phyloP scores from a whole-genome alignment of 1,139 yeast species.

The Scheffersomyces parashehatae region DNA sequence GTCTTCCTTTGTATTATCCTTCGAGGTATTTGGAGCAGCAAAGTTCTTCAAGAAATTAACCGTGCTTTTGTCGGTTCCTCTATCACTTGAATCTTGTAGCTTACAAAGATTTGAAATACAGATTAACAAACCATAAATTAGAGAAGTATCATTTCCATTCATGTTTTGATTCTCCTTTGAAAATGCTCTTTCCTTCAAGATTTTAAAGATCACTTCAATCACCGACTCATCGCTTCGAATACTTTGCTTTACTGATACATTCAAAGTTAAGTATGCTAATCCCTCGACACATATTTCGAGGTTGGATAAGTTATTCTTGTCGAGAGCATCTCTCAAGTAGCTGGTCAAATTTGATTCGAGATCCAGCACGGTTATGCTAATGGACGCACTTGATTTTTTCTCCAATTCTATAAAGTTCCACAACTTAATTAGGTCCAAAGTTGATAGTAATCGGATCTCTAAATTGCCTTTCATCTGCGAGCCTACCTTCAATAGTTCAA shows the following conservation, averaged over 20 bases:
- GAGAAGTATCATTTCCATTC: slow-evolving; percentile 2
- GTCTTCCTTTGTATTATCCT: slow-evolving; percentile 20
- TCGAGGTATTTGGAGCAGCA: slow-evolving; percentile 25
- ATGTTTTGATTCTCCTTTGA: no score
- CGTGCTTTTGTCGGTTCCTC: slow-evolving; percentile 16
- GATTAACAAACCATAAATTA: slow-evolving; percentile 38
- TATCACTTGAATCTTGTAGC: slow-evolving; percentile 19
- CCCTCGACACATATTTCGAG: slow-evolving; percentile 35
- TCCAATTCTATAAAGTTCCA: slow-evolving; percentile 42
- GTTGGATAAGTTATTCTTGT: not conserved
- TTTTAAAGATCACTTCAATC: slow-evolving; percentile 19
- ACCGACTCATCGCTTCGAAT: slow-evolving; percentile 35
- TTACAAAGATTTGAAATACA: slow-evolving; percentile 40
- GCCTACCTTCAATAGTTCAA: slow-evolving; percentile 27
- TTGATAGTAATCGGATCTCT: slow-evolving; percentile 30
- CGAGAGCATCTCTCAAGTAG: not conserved
- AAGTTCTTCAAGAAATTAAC: slow-evolving; percentile 35
- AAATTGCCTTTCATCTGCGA: slow-evolving; percentile 10
- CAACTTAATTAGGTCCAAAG: slow-evolving; percentile 39
- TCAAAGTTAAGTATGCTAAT: slow-evolving; percentile 47
- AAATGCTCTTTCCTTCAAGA: slow-evolving; percentile 7
- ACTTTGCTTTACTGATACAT: slow-evolving; percentile 26
- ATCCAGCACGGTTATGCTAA: not conserved
- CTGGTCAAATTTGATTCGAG: not conserved
- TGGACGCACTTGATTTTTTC: slow-evolving; percentile 11